phyloP scores from a whole-genome alignment of 805 yeast species.

The Nakazawaea anatomiae region DNA sequence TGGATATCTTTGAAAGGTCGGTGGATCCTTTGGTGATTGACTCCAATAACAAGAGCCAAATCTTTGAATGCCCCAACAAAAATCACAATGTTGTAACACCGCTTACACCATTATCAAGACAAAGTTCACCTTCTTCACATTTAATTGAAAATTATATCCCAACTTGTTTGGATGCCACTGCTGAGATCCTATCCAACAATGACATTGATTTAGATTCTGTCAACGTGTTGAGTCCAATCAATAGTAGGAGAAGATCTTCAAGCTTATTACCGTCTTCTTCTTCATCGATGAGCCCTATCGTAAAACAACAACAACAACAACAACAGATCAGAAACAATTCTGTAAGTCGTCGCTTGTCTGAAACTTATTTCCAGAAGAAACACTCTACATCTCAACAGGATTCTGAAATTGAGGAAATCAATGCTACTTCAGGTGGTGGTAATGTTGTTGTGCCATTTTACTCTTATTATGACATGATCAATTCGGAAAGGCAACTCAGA shows the following conservation, averaged over 20 bases:
- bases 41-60: background rate
- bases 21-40: conserved; percentile 1
- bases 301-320: background rate
- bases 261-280: background rate
- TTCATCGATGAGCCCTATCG: background rate
- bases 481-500: background rate
- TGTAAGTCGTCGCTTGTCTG: conserved; percentile 1
- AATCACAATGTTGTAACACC: background rate
- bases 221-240: conserved; percentile 45
- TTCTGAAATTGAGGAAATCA: background rate
- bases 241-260: background rate
- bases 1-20: conserved; percentile 3
- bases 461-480: conserved; percentile 8
- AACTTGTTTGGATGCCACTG: conserved; percentile 77
- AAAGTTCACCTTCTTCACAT: background rate
- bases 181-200: conserved; percentile 52
- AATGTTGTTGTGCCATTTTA: conserved; percentile 4
- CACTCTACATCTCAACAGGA: background rate
- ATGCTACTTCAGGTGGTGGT: background rate
- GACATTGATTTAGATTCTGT: conserved; percentile 59
- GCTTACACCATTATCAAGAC: background rate
- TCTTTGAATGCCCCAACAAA: background rate
- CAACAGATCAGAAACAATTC: conserved; percentile 4
- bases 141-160: conserved; percentile 62
- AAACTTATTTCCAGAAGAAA: background rate